These are phyloP conservation scores for Diatrype stigma DNA, from an alignment of 2,329 filamentous ascomycete genomes.

Conservation along the genomic window DNA sequence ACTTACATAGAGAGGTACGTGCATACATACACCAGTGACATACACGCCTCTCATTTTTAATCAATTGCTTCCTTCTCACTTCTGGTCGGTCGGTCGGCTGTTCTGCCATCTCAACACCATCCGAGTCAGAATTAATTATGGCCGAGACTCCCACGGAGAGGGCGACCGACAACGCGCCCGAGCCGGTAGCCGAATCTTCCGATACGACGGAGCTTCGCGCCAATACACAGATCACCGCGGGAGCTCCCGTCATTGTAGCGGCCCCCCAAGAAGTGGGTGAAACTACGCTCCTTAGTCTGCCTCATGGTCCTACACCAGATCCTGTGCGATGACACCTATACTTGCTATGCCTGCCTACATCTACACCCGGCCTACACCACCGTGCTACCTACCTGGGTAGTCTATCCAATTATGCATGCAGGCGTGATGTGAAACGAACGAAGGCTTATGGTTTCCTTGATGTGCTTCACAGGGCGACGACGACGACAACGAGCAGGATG, in stretches of 20 bases:
- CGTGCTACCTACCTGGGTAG: no score
- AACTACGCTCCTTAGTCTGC: background rate
- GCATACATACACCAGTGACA: no score
- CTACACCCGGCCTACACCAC: background rate
- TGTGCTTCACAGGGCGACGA: background rate
- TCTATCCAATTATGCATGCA: no score
- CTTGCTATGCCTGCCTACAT: background rate
- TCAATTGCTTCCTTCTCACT: no score
- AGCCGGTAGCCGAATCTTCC: background rate
- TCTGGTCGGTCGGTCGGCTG: no score
- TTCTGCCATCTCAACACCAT: background rate
- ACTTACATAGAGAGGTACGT: no score
- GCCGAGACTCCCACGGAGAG: background rate
- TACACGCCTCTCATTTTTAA: no score
- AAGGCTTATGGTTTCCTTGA: background rate
- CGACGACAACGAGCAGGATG: background rate
- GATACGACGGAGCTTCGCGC: background rate
- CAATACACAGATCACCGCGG: background rate
- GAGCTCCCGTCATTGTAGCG: background rate
- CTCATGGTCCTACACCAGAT: no score
- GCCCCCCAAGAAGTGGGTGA: background rate
- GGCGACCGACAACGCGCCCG: background rate
- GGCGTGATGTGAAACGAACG: background rate
- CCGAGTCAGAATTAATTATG: background rate
- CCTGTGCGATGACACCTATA: background rate